phyloP scores from a whole-genome alignment of 1,284 basidiomycete species.

The Pseudozyma sp. region DNA sequence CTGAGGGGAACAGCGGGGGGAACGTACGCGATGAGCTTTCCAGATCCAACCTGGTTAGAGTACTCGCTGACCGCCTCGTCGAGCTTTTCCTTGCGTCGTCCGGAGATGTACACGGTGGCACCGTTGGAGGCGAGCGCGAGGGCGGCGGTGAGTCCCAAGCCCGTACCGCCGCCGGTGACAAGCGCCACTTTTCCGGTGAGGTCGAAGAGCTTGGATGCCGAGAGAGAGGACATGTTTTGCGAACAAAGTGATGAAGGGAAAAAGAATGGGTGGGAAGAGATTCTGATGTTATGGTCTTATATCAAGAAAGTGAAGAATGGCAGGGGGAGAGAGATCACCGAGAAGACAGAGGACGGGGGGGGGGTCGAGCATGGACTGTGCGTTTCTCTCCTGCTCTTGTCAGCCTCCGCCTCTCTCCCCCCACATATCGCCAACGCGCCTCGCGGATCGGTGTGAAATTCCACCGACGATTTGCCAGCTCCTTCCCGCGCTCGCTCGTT shows the following conservation, averaged over 20 bases:
- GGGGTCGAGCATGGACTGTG: conserved; percentile 7
- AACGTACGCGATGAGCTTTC: conserved; percentile 35
- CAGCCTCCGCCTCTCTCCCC: conserved; percentile 3
- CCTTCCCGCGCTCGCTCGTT: not conserved
- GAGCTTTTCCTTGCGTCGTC: conserved; percentile 47
- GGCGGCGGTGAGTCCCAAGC: conserved; percentile 59
- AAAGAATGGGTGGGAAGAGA: too few relatives aligned
- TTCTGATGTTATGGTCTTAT: too few relatives aligned
- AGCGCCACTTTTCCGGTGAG: conserved; percentile 54
- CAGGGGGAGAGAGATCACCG: not conserved
- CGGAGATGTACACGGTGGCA: conserved; percentile 62
- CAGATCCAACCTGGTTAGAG: conserved; percentile 3
- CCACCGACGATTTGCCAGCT: conserved; percentile 1
- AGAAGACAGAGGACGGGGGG: not conserved
- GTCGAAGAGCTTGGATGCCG: conserved; percentile 34
- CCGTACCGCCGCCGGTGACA: conserved; percentile 62
- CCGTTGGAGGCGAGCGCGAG: conserved; percentile 59
- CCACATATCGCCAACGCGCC: not conserved
- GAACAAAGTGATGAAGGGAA: too few relatives aligned
- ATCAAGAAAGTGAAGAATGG: too few relatives aligned
- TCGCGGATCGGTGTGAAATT: conserved; percentile 8
- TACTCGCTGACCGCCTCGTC: conserved; percentile 36
- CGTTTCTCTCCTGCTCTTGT: not conserved
- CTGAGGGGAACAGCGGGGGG: not conserved
- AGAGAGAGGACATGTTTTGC: conserved; percentile 14